Base-by-base conservation (phyloP, 148 eudicot genomes). In the Heliosperma pusillum region DNA sequence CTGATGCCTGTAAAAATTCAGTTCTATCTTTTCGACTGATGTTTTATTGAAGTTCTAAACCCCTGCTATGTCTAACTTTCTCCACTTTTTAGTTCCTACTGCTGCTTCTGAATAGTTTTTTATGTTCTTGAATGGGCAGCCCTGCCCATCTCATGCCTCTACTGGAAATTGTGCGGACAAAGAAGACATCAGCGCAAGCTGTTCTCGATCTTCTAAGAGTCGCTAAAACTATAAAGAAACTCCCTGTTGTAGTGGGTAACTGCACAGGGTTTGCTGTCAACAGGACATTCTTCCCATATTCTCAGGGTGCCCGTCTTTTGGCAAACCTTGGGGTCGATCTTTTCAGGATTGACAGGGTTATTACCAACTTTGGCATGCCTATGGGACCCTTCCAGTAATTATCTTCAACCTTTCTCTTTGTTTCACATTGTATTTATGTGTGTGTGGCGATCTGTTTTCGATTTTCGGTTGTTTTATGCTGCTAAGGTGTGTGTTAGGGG, bases 111-210 rank as follows among this genome's bases (percentile, higher is more conserved):
- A 27, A 53, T 11, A 29, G 44, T 74, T 21, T 52, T 78, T 40
- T 66, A 76, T 75, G 55, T 52, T 67, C 47, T 84, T 44, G 74
- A 66, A 71, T 80, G 82, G 27, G 81, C 96, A 94, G 98, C 76
- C 98, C 98, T 82, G 97, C 97, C n/a, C 93, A 94, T 74, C 72
- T 91, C 73, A 90, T 91, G 98, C 98, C 97, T 65, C 93, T 94
- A 55, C 81, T 94, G 87, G 98, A 94, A 83, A 90, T 94, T 55
- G 93, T 91, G 27, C 87, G 93, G 78, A 89, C 98, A 16, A 86
- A 94, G 30, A 87, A 91, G 85, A 91, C 98, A 56, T 91, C 98
- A 9, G 83, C 97, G 17, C 98, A 94, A 88, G 89, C 77, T 67
- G 82, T 94, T 79, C 90, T 91, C 71, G 98, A 94, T 81, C 92